Conservation (phyloP, 768 basidiomycete genomes). For the Cyathus striatus region DNA sequence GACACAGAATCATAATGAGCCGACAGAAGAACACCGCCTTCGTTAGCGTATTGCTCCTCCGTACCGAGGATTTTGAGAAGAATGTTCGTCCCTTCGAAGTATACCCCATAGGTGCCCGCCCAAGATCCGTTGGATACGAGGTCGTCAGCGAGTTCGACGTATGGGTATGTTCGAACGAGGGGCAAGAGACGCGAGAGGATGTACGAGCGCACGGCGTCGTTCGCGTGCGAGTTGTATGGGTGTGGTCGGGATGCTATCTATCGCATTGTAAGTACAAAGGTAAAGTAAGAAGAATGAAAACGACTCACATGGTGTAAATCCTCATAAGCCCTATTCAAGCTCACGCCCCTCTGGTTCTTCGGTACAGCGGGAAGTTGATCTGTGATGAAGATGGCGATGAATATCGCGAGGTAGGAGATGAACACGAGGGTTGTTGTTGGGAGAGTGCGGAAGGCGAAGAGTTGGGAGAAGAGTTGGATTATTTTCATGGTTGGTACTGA, state of each 20-base stretch:
- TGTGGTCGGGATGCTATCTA: constrained; percentile 68
- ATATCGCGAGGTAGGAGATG: constrained; percentile 5
- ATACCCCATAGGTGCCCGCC: constrained; percentile 27
- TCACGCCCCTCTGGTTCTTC: constrained; percentile 7
- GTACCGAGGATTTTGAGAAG: constrained; percentile 60
- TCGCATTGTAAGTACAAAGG: not conserved
- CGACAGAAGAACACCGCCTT: constrained; percentile 60
- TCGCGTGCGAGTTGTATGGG: constrained; percentile 74
- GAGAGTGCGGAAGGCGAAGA: constrained; percentile 3
- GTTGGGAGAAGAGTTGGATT: not conserved
- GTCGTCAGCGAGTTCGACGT: constrained; percentile 35
- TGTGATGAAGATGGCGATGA: constrained; percentile 8
- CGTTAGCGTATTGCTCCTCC: constrained; percentile 22
- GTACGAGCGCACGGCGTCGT: constrained; percentile 60
- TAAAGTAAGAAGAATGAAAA: constrained; percentile 10
- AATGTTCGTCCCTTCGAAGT: constrained; percentile 68
- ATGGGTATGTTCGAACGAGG: constrained; percentile 35
- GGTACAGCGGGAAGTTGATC: constrained; percentile 6
- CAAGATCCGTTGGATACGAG: constrained; percentile 45
- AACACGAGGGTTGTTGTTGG: constrained; percentile 5
- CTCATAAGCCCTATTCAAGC: constrained; percentile 5
- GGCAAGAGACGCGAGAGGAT: constrained; percentile 48
- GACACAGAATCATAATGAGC: constrained; percentile 84
- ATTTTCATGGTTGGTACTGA: not conserved
- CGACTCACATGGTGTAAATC: constrained; percentile 9